Conservation (phyloP, 805 yeast genomes). For the Starmerella potacharoeniae region DNA sequence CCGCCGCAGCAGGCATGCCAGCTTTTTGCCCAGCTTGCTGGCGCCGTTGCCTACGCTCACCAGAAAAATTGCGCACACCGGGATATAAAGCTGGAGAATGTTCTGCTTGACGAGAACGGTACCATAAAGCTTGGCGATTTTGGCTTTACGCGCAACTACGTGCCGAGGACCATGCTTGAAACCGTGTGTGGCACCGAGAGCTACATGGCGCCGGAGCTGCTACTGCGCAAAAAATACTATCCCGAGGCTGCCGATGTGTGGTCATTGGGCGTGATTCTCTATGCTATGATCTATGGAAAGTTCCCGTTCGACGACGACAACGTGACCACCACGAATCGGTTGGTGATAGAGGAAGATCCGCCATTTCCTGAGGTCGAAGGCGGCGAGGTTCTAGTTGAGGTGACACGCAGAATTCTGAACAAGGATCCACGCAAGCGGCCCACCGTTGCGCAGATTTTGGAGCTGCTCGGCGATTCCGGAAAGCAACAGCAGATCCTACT, state of each 20-base stretch:
- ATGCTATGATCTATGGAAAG: slow-evolving; percentile 70
- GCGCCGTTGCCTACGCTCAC: slow-evolving; percentile 65
- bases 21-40: slow-evolving; percentile 41
- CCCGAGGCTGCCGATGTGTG: slow-evolving; percentile 78
- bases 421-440: slow-evolving; percentile 64
- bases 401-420: slow-evolving; percentile 45
- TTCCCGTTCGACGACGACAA: slow-evolving; percentile 88
- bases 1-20: slow-evolving; percentile 13
- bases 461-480: slow-evolving; percentile 37
- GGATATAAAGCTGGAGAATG: slow-evolving; percentile 67
- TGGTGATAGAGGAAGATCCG: slow-evolving; percentile 59
- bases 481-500: slow-evolving; percentile 33
- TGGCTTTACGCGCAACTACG: slow-evolving; percentile 80
- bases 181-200: slow-evolving; percentile 92
- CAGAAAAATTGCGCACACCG: slow-evolving; percentile 69
- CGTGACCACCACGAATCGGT: slow-evolving; percentile 46
- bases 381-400: slow-evolving; percentile 35
- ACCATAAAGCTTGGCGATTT: slow-evolving; percentile 81
- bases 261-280: slow-evolving; percentile 83
- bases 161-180: slow-evolving; percentile 45
- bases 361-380: slow-evolving; percentile 30
- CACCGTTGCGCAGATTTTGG: slow-evolving; percentile 39
- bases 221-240: slow-evolving; percentile 54
- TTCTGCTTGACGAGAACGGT: slow-evolving; percentile 65
- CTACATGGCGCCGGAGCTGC: slow-evolving; percentile 92